phyloP scores from a whole-genome alignment of 192 early-diverging fungal species.

The Coemansia asiatica region DNA sequence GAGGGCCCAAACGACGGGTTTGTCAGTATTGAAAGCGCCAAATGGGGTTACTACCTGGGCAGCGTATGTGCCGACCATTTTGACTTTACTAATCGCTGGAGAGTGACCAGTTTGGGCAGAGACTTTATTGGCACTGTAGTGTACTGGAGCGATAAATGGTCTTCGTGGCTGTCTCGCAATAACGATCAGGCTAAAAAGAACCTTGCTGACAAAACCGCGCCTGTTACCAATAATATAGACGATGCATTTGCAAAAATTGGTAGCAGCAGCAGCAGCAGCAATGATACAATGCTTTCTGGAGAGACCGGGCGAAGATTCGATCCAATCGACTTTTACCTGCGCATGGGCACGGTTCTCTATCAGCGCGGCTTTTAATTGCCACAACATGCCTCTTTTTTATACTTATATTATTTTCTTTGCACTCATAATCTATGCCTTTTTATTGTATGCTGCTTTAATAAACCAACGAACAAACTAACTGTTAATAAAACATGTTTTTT shows the following conservation, averaged over 20 bases:
- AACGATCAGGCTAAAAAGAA: neutral
- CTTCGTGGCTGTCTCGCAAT: slow-evolving; percentile 37
- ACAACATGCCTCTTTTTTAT: neutral
- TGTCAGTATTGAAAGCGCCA: slow-evolving; percentile 77
- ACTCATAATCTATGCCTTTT: neutral
- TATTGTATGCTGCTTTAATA: slow-evolving; percentile 1
- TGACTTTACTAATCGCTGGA: slow-evolving; percentile 69
- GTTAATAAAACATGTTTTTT: too few relatives aligned
- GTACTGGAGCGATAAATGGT: slow-evolving; percentile 49
- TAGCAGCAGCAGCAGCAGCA: neutral
- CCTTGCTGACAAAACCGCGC: neutral
- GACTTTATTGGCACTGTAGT: slow-evolving; percentile 43
- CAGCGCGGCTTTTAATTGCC: slow-evolving; percentile 60
- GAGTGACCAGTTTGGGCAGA: slow-evolving; percentile 35
- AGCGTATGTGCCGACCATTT: slow-evolving; percentile 86
- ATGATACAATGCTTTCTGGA: neutral
- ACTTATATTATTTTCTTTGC: slow-evolving; percentile 1
- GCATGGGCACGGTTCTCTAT: slow-evolving; percentile 65
- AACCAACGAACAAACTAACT: neutral
- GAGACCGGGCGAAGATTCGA: slow-evolving; percentile 55
- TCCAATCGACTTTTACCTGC: slow-evolving; percentile 70
- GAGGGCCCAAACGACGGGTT: slow-evolving; percentile 95
- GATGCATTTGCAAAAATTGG: neutral
- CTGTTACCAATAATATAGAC: neutral
- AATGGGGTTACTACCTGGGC: slow-evolving; percentile 86